Base-by-base conservation (phyloP, 202 grass and related monocot genomes). In the Eragrostis tef region DNA sequence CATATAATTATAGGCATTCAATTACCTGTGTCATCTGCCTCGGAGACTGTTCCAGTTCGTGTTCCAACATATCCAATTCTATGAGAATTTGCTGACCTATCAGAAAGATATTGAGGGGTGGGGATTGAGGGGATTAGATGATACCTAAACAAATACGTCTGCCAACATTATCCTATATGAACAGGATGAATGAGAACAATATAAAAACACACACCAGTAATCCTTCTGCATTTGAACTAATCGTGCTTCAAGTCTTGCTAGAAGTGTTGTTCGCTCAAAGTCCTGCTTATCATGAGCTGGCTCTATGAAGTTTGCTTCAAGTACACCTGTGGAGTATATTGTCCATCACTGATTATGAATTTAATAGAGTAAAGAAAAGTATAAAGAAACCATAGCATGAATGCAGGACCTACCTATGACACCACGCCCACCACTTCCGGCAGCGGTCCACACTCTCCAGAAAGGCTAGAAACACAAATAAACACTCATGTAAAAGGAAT, bases 241-340 rank as follows among this genome's bases (percentile, higher is more conserved):
- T 48, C 93, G 90, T 71, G 77, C 2, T 75, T 92, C 93, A 59
- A 95, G 90, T 86, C 93, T 90, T 71, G 73, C 24, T 64, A 95
- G 87, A 85, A 95, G 91, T 78, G 90, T 95, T 68, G 93, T 95
- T 29, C 90, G 90, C 71, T 95, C 93, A 31, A 95, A 95, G 58
- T 95, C 93, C 68, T 92, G 93, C 87, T 95, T 95, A 90, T 95
- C 93, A 85, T 95, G 93, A 74, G 93, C 90, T 70, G 93, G 93
- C 76, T 95, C 93, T 65, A 95, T 89, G 73, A 95, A 95, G 66
- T 95, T 95, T 46, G 90, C 93, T 48, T 95, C 93, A 61, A 95
- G 78, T 79, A 95, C 90, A 86, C 93, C 93, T 95, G 78, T 70
- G 79, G 50, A 75, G 21, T 67, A 67, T 39, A 64, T 51, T 60